Percentiles rank a stretch among this genome's conserved stretches.
These are phyloP conservation scores for Lipomyces orientalis DNA, from an alignment of 805 yeast genomes.

Conservation along the genomic window DNA sequence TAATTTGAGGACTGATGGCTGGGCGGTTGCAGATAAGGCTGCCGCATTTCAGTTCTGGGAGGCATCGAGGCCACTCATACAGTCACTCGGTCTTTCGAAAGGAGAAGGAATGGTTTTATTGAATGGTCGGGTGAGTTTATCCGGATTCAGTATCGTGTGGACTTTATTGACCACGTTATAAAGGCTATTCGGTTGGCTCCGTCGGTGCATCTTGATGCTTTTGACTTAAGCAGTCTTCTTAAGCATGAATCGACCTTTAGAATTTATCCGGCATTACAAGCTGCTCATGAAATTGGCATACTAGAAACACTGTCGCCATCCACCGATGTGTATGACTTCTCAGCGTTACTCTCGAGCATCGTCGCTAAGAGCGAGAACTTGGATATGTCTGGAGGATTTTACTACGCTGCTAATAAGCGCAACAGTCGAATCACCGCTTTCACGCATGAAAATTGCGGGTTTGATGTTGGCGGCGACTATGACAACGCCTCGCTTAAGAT, in stretches of 20 bases:
- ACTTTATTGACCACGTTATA: neutral
- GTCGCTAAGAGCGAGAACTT: constrained; percentile 15
- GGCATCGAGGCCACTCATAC: constrained; percentile 6
- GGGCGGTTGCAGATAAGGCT: constrained; percentile 33
- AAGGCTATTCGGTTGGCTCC: constrained; percentile 22
- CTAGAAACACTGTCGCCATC: constrained; percentile 1
- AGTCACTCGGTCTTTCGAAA: constrained; percentile 6
- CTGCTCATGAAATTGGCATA: constrained; percentile 15
- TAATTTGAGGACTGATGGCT: constrained; percentile 26
- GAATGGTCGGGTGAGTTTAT: constrained; percentile 22
- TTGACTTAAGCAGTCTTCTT: constrained; percentile 38
- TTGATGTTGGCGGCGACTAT: constrained; percentile 40
- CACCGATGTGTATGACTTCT: constrained; percentile 17
- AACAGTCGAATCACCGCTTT: constrained; percentile 8
- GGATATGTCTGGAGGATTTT: constrained; percentile 20
- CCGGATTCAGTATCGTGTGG: neutral
- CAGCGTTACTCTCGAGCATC: constrained; percentile 22
- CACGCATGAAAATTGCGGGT: constrained; percentile 20
- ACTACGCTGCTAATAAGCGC: constrained; percentile 12
- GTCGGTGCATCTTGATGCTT: constrained; percentile 7
- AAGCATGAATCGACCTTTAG: constrained; percentile 35
- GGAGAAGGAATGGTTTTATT: constrained; percentile 16
- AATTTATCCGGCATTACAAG: constrained; percentile 29
- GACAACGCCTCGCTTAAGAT: constrained; percentile 57
- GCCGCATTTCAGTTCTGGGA: constrained; percentile 32